A percentile compares a stretch with the other conserved stretches of the same genome.
phyloP scores from a whole-genome alignment of 2,329 filamentous ascomycete species.

The Aspergillus alliaceus region DNA sequence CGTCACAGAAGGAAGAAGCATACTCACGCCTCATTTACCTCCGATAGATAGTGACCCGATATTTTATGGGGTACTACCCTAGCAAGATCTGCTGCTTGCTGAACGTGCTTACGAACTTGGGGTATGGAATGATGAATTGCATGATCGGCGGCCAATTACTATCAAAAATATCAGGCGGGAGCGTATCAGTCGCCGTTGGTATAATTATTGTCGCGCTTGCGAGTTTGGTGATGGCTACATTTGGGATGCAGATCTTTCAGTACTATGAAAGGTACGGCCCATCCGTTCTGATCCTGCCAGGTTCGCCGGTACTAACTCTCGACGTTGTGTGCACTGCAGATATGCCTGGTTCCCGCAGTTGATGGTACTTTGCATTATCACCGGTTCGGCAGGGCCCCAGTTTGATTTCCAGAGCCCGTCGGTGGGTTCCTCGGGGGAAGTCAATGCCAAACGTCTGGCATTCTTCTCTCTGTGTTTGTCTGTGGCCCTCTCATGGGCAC shows the following conservation, averaged over 20 bases:
- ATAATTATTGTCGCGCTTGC: constrained; percentile 38
- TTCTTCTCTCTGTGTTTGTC: constrained; percentile 41
- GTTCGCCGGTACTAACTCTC: background rate
- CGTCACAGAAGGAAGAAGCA: background rate
- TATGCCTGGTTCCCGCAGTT: constrained; percentile 44
- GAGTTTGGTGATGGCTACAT: constrained; percentile 38
- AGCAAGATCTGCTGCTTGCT: constrained; percentile 41
- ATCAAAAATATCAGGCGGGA: constrained; percentile 39
- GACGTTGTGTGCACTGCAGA: constrained; percentile 15
- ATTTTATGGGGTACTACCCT: constrained; percentile 47
- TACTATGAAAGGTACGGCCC: constrained; percentile 42
- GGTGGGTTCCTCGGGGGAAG: constrained; percentile 21
- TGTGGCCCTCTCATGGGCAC: constrained; percentile 35
- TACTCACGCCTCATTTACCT: constrained; percentile 10
- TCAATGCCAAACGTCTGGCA: constrained; percentile 38
- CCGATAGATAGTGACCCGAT: constrained; percentile 40
- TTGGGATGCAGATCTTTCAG: constrained; percentile 45
- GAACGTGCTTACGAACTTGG: constrained; percentile 45
- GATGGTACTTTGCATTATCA: constrained; percentile 41
- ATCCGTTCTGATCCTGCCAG: background rate
- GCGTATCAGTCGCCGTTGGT: constrained; percentile 40
- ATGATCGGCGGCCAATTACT: constrained; percentile 48
- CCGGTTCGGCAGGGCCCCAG: constrained; percentile 39
- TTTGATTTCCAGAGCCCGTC: constrained; percentile 34
- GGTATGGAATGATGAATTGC: constrained; percentile 45